Percentiles rank a stretch among this genome's conserved stretches.
Conservation (phyloP, 305 asterid genomes). For the Striga hermonthica region DNA sequence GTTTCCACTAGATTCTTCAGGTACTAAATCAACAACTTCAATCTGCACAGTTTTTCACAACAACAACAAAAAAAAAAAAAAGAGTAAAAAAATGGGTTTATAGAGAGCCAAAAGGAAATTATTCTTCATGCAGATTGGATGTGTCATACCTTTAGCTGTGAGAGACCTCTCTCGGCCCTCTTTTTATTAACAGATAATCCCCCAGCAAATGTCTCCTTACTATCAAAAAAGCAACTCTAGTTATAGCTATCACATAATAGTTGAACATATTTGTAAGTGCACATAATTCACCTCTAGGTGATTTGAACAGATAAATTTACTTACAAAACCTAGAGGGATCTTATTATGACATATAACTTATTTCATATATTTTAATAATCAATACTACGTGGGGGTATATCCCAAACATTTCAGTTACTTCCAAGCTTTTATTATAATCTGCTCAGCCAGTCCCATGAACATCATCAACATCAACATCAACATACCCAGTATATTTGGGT, state of each 20-base stretch:
- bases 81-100: too few relatives aligned
- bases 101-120: neutral
- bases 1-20: slow-evolving; percentile 50
- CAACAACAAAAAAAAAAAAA: neutral
- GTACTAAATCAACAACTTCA: slow-evolving; percentile 68
- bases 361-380: neutral
- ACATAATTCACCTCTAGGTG: too few relatives aligned
- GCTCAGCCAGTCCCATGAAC: too few relatives aligned
- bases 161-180: slow-evolving; percentile 76
- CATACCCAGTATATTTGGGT: too few relatives aligned
- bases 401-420: neutral
- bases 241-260: slow-evolving; percentile 31
- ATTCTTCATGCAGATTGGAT: slow-evolving; percentile 17
- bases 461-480: too few relatives aligned
- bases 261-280: neutral
- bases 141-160: slow-evolving; percentile 43
- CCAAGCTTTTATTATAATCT: too few relatives aligned
- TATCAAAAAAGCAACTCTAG: slow-evolving; percentile 36
- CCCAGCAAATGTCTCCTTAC: slow-evolving; percentile 84
- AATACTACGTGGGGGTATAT: slow-evolving; percentile 1
- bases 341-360: slow-evolving; percentile 24
- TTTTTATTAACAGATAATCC: slow-evolving; percentile 75
- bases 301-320: too few relatives aligned
- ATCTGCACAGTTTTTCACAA: slow-evolving; percentile 39
- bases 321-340: too few relatives aligned